phyloP scores from a whole-genome alignment of 139 green algal genomes.

The Mesostigma viride region DNA sequence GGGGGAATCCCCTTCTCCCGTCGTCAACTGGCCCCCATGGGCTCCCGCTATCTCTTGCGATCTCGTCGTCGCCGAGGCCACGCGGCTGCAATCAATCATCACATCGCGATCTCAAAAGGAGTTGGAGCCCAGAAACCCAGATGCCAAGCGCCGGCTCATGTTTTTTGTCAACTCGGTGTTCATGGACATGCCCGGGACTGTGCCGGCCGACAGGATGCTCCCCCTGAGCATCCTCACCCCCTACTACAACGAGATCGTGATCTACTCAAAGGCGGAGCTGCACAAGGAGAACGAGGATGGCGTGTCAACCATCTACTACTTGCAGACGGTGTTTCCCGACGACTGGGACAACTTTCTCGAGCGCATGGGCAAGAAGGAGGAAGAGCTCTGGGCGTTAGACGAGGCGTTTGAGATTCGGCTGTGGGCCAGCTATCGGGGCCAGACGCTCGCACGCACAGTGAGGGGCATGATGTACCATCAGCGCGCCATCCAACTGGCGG shows the following conservation, averaged over 20 bases:
- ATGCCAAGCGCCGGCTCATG: constrained; percentile 23
- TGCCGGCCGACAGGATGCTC: constrained; percentile 8
- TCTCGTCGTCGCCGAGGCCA: no score
- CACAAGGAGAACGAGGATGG: constrained; percentile 28
- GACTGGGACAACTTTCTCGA: constrained; percentile 20
- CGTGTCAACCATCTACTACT: constrained; percentile 30
- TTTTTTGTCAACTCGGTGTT: constrained; percentile 35
- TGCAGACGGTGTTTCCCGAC: constrained; percentile 19
- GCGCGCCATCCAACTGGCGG: constrained; percentile 15
- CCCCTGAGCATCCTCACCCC: constrained; percentile 29
- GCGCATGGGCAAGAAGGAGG: constrained; percentile 14
- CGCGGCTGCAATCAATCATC: no score
- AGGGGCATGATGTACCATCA: constrained; percentile 35
- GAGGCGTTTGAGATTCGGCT: constrained; percentile 3
- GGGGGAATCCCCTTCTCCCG: no score
- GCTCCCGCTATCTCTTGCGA: no score
- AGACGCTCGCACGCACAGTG: constrained; percentile 20
- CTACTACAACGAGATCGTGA: constrained; percentile 30
- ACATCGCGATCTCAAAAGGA: no score
- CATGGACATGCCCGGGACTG: constrained; percentile 30
- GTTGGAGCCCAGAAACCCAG: constrained; percentile 14
- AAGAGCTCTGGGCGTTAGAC: constrained; percentile 1
- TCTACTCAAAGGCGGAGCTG: constrained; percentile 20
- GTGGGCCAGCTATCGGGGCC: constrained; percentile 15
- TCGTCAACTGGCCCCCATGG: no score